Conservation (phyloP, 345 rosid genomes). For the Linum tenue region DNA sequence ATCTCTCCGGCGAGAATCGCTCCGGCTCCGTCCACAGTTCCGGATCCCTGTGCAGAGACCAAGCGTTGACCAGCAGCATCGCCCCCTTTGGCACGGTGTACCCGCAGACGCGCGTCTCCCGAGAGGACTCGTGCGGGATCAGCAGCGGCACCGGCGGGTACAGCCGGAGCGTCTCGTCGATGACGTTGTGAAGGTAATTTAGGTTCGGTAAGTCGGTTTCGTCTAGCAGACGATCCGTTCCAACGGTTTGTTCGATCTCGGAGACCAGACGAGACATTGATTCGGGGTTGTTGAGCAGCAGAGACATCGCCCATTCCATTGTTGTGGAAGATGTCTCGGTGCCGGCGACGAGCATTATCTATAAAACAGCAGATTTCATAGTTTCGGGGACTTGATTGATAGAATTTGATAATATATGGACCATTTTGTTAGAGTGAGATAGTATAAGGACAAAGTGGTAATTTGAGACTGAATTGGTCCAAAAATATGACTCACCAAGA, state of each 20-base stretch:
- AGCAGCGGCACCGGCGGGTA: neutral
- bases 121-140: neutral
- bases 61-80: neutral
- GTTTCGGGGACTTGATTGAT: no score
- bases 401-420: no score
- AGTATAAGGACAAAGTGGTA: no score
- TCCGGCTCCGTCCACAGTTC: neutral
- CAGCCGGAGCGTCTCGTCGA: constrained; percentile 3
- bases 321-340: neutral
- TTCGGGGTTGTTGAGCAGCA: neutral
- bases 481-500: neutral
- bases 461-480: no score
- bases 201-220: neutral
- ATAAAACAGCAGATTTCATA: no score
- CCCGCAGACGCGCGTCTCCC: neutral
- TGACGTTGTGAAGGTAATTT: neutral
- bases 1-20: neutral
- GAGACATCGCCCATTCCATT: neutral
- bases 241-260: neutral
- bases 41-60: neutral
- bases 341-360: neutral
- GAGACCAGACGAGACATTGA: neutral
- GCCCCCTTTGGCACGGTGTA: neutral
- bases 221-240: neutral
- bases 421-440: no score